phyloP scores from a whole-genome alignment of 129 eudicot species.

The Logfia minima region DNA sequence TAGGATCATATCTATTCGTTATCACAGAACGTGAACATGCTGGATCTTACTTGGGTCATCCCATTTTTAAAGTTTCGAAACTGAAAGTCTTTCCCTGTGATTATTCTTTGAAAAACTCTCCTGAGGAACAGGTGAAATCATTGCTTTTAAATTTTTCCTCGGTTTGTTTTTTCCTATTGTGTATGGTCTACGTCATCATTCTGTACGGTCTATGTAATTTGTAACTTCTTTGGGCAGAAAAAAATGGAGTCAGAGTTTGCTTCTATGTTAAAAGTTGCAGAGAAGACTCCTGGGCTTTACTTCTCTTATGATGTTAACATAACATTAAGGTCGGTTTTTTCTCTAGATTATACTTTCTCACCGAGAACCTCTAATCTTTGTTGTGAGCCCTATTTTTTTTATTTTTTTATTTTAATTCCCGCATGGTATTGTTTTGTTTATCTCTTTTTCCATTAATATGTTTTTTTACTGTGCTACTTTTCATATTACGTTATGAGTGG shows the following conservation, averaged over 20 bases:
- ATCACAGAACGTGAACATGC: constrained; percentile 75
- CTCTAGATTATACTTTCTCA: not conserved
- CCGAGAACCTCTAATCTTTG: constrained; percentile 2
- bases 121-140: constrained; percentile 68
- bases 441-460: not conserved
- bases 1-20: constrained; percentile 80
- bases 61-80: constrained; percentile 80
- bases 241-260: constrained; percentile 84
- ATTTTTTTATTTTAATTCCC: no score
- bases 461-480: constrained; percentile 16
- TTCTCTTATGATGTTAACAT: constrained; percentile 94
- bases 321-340: constrained; percentile 68
- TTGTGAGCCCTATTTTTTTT: not conserved
- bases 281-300: constrained; percentile 76
- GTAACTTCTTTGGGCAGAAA: constrained; percentile 53
- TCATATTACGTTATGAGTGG: constrained; percentile 10
- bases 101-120: constrained; percentile 66
- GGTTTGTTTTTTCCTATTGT: not conserved
- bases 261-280: constrained; percentile 66
- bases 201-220: constrained; percentile 9
- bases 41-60: constrained; percentile 89
- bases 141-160: not conserved
- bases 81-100: constrained; percentile 83
- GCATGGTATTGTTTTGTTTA: not conserved
- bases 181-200: constrained; percentile 12